Base-by-base conservation (phyloP, 2,329 filamentous ascomycete species). In the Dactylellina haptotyla region DNA sequence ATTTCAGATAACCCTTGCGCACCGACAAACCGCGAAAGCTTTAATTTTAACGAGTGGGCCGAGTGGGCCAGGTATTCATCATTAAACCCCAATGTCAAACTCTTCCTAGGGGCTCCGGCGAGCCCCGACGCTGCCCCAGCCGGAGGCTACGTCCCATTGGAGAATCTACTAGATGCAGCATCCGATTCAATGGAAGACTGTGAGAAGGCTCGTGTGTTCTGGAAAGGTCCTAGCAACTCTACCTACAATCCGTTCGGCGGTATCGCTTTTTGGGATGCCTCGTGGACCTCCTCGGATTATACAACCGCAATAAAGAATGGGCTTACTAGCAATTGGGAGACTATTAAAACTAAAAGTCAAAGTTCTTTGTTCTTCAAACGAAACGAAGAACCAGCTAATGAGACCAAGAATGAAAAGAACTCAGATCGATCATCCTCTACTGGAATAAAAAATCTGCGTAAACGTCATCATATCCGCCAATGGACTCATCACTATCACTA, bases 1-100 rank as follows among this genome's bases (percentile, higher is more conserved):
- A 23, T 18, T 30, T 88, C 80, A 89, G 70, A 89, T 83, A 89
- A 89, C 82, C 86, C 82, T 79, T 90, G 89, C 79, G 87, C 88
- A 14, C 80, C 87, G 0, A 80, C 83, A 74, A 73, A 66, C 83
- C 83, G 45, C 3, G 51, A 50, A 12, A 34, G n/a, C 37, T 74
- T 54, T 63, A 74, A 74, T 41, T 74, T 74, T 57, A 65, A 67
- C 57, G 43, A 83, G 30, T 90, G 88, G 88, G 86, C 90, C 77
- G 82, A 81, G 75, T 91, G 88, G 88, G 88, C 88, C 14, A 83
- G 84, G 77, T 83, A 79, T 0, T 82, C 82, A 1, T 87, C 85
- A 75, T 82, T 83, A 71, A 90, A 90, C 80, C 82, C 82, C 16
- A 78, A 85, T 41, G 87, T 88, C 64, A 88, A 87, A 80, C 81